Conservation (phyloP, 371 early-diverging fungal genomes). For the Gilbertella persicaria region DNA sequence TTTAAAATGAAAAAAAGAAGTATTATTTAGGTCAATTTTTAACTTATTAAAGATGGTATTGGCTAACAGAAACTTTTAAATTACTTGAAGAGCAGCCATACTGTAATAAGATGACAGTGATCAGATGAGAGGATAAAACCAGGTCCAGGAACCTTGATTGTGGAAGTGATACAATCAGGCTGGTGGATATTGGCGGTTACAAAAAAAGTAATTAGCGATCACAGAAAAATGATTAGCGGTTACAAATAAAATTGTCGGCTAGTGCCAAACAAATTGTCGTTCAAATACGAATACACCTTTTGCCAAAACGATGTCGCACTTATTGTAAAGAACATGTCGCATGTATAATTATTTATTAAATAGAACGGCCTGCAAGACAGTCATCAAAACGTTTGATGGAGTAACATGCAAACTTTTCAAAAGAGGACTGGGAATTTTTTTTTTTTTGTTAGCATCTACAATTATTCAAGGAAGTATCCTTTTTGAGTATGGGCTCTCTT, state of each 20-base stretch:
- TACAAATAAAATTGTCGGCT: no score
- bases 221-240: no score
- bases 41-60: slow-evolving; percentile 16
- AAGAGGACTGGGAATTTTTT: slow-evolving; percentile 8
- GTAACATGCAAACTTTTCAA: slow-evolving; percentile 6
- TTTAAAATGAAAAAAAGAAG: slow-evolving; percentile 9
- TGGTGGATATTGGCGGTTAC: no score
- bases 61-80: slow-evolving; percentile 15
- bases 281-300: no score
- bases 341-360: slow-evolving; percentile 8
- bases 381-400: slow-evolving; percentile 3
- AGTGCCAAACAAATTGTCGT: no score
- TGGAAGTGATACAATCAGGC: slow-evolving; percentile 12
- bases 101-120: slow-evolving; percentile 16
- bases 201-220: no score
- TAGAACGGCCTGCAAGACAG: slow-evolving; percentile 8
- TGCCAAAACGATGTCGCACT: no score
- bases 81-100: slow-evolving; percentile 17
- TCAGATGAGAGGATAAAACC: slow-evolving; percentile 17
- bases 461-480: slow-evolving; percentile 15
- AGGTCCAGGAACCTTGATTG: slow-evolving; percentile 13
- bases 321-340: no score
- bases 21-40: slow-evolving; percentile 6
- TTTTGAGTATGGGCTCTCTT: neutral
- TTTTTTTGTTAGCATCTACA: slow-evolving; percentile 18